Conservation (phyloP, 140 eudicot species). For the Ambrosia hybrid region DNA sequence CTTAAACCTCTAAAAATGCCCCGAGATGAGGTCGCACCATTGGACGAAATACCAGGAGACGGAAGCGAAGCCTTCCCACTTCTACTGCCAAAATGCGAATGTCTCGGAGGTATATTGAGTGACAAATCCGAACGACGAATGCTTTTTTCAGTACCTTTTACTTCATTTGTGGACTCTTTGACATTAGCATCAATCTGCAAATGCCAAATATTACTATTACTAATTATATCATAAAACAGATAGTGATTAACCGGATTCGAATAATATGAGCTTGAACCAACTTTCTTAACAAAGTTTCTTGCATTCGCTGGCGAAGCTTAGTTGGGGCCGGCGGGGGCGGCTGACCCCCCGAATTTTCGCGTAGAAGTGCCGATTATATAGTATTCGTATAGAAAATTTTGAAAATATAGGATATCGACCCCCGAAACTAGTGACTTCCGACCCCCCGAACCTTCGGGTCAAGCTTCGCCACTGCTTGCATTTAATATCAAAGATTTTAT, state of each 20-base stretch:
- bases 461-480: background rate
- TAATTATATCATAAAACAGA: background rate
- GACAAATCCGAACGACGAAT: conserved; percentile 44
- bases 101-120: conserved; percentile 75
- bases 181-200: conserved; percentile 45
- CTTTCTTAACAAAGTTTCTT: background rate
- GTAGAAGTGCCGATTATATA: no score
- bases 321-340: no score
- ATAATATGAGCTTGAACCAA: background rate
- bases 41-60: conserved; percentile 50
- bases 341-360: no score
- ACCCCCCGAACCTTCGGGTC: no score
- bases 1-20: conserved; percentile 66
- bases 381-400: no score
- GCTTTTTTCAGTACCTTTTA: conserved; percentile 31
- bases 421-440: no score
- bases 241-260: background rate
- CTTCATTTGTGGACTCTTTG: conserved; percentile 32
- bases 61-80: conserved; percentile 52
- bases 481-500: conserved; percentile 2
- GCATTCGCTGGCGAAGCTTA: no score
- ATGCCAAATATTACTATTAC: background rate
- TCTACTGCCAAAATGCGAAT: conserved; percentile 43
- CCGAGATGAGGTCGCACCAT: conserved; percentile 50
- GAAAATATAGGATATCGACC: no score